Conservation (phyloP, 768 basidiomycete genomes). For the Boletus pseudopeckii region DNA sequence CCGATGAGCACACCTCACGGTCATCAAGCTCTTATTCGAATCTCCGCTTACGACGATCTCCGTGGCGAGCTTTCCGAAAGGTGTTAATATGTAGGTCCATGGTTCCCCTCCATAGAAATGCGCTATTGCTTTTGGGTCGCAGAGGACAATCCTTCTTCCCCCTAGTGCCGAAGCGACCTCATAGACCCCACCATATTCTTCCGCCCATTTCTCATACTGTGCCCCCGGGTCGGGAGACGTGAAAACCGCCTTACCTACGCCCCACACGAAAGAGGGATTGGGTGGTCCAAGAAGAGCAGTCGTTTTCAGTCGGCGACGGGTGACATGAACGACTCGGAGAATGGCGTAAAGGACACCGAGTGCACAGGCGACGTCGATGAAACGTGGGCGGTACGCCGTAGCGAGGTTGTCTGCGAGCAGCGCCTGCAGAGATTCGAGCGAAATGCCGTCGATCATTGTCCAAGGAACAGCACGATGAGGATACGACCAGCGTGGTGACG, state of each 20-base stretch:
- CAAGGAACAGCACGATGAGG: neutral
- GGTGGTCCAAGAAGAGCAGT: slow-evolving; percentile 23
- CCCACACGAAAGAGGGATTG: slow-evolving; percentile 17
- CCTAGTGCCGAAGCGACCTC: slow-evolving; percentile 39
- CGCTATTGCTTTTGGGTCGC: slow-evolving; percentile 48
- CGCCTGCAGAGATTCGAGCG: slow-evolving; percentile 2
- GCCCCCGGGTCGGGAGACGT: slow-evolving; percentile 25
- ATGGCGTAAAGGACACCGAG: slow-evolving; percentile 6
- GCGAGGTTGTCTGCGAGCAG: neutral
- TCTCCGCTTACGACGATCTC: slow-evolving; percentile 24
- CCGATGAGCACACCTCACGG: neutral
- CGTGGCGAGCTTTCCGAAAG: slow-evolving; percentile 15
- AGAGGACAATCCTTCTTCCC: slow-evolving; percentile 33
- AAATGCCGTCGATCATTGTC: neutral
- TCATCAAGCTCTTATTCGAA: neutral
- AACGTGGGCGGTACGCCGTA: neutral
- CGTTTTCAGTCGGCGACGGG: slow-evolving; percentile 9
- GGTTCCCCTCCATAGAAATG: slow-evolving; percentile 52
- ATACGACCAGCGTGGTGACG: neutral
- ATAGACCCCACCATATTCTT: slow-evolving; percentile 46
- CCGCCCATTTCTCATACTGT: slow-evolving; percentile 46
- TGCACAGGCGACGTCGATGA: slow-evolving; percentile 1
- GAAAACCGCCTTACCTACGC: slow-evolving; percentile 1
- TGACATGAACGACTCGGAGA: slow-evolving; percentile 3
- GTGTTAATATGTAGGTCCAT: slow-evolving; percentile 31